Evolutionary conservation across 208 protist genomes (phyloP).

Genomic region (Endotrypanum monterogeii): DNA sequence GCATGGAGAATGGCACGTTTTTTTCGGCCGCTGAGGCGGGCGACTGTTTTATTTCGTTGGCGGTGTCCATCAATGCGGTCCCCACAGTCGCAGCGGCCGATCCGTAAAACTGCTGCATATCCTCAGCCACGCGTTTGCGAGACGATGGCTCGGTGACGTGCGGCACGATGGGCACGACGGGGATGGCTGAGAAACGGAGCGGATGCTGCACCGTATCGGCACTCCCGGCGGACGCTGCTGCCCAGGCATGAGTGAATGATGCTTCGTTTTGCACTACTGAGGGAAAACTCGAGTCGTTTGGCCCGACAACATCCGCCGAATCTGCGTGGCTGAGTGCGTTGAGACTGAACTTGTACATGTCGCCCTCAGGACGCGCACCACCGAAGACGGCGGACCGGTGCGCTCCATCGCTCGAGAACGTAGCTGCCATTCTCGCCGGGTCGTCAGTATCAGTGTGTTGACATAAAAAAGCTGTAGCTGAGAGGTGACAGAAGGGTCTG

Average conservation of each 20-base stretch:
- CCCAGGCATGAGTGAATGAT: not conserved
- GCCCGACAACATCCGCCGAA: not conserved
- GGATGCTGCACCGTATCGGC: not conserved
- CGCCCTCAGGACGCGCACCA: not conserved
- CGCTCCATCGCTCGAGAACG: not conserved
- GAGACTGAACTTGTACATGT: not conserved
- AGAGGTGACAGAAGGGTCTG: constrained; percentile 28
- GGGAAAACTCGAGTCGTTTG: not conserved
- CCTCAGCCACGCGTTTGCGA: constrained; percentile 29
- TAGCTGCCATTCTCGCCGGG: not conserved
- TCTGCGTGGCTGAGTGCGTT: not conserved
- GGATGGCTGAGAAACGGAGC: constrained; percentile 38
- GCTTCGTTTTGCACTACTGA: not conserved
- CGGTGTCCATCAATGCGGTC: not conserved
- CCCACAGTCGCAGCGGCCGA: not conserved
- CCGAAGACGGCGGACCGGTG: not conserved
- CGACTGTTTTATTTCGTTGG: not conserved
- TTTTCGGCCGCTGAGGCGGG: not conserved
- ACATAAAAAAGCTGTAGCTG: constrained; percentile 25
- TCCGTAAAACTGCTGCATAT: constrained; percentile 33
- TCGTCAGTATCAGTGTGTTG: constrained; percentile 7
- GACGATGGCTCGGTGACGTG: constrained; percentile 34
- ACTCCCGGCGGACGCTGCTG: not conserved
- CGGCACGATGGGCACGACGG: constrained; percentile 59
- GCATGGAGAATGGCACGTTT: not conserved